Evolutionary conservation across 2,329 filamentous ascomycete species (phyloP).

Genomic region (Arachnomyces sp.): DNA sequence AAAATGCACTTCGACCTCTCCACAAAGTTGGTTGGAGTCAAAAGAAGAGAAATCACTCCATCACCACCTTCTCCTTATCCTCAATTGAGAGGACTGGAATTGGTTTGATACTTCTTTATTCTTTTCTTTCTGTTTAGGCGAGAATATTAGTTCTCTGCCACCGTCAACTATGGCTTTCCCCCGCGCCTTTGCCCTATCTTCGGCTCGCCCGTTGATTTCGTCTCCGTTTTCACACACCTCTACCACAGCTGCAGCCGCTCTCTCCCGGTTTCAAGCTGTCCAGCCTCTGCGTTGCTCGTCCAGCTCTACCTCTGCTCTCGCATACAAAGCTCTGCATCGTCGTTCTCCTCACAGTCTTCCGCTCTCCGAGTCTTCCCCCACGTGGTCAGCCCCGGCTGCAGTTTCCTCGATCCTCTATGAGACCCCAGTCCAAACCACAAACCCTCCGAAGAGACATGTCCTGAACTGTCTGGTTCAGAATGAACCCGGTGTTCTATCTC

Average conservation of each 20-base stretch:
- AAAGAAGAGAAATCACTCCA: too few species aligned
- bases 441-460: constrained; percentile 86
- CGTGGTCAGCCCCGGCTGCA: constrained; percentile 83
- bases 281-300: constrained; percentile 19
- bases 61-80: constrained; percentile 8
- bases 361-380: constrained; percentile 64
- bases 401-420: constrained; percentile 99
- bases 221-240: neutral
- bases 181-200: constrained; percentile 28
- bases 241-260: constrained; percentile 16
- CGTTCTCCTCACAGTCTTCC: constrained; percentile 80
- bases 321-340: constrained; percentile 93
- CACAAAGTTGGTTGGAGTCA: too few species aligned
- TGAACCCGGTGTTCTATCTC: constrained; percentile 93
- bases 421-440: constrained; percentile 75
- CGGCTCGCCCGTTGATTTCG: constrained; percentile 13
- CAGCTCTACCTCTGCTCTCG: constrained; percentile 81
- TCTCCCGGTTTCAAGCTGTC: constrained; percentile 25
- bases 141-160: constrained; percentile 11
- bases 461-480: constrained; percentile 99
- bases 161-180: constrained; percentile 30
- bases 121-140: too few species aligned
- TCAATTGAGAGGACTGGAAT: too few species aligned
- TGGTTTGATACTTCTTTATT: too few species aligned
- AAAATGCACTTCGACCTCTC: too few species aligned